Percentiles rank a stretch among this genome's conserved stretches.
phyloP scores from a whole-genome alignment of 352 stramenopile species.

The Pythium folliculosum region DNA sequence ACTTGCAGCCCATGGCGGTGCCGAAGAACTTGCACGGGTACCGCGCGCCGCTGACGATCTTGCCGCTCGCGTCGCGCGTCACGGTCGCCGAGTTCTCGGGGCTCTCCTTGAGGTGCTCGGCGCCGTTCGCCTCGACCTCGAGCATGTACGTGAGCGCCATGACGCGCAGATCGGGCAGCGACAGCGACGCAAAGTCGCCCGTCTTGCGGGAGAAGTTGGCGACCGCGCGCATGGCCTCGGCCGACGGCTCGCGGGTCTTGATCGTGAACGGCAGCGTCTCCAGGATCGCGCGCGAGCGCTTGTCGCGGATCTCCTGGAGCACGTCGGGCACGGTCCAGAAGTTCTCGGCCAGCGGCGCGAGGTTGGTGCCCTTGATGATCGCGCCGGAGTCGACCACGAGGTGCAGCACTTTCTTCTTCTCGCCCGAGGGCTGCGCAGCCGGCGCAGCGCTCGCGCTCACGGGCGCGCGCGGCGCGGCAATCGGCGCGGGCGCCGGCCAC shows the following conservation, averaged over 20 bases:
- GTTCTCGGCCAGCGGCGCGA: conserved; percentile 78
- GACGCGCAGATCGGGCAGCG: conserved; percentile 84
- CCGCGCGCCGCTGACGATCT: conserved; percentile 55
- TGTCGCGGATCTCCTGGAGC: conserved; percentile 82
- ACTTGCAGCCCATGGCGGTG: conserved; percentile 79
- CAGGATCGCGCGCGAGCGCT: conserved; percentile 66
- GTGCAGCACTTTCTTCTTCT: conserved; percentile 72
- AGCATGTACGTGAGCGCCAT: conserved; percentile 89
- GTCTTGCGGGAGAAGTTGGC: conserved; percentile 86
- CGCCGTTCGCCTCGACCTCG: conserved; percentile 72
- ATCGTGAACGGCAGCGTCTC: conserved; percentile 77
- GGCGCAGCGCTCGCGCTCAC: conserved; percentile 2
- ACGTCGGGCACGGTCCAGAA: conserved; percentile 89
- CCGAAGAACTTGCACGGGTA: conserved; percentile 83
- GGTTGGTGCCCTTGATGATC: conserved; percentile 87
- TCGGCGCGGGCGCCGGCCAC: background rate
- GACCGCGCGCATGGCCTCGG: conserved; percentile 76
- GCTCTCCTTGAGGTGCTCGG: conserved; percentile 67
- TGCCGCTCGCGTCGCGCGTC: conserved; percentile 62
- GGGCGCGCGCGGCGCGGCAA: conserved; percentile 1
- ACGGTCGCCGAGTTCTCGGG: conserved; percentile 72
- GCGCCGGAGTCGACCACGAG: conserved; percentile 85
- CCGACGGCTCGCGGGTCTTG: conserved; percentile 77
- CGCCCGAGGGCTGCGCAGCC: conserved; percentile 5
- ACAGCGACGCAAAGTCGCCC: conserved; percentile 84